Evolutionary conservation across 2,329 filamentous ascomycete species (phyloP).

Genomic region (Botryotinia calthae): DNA sequence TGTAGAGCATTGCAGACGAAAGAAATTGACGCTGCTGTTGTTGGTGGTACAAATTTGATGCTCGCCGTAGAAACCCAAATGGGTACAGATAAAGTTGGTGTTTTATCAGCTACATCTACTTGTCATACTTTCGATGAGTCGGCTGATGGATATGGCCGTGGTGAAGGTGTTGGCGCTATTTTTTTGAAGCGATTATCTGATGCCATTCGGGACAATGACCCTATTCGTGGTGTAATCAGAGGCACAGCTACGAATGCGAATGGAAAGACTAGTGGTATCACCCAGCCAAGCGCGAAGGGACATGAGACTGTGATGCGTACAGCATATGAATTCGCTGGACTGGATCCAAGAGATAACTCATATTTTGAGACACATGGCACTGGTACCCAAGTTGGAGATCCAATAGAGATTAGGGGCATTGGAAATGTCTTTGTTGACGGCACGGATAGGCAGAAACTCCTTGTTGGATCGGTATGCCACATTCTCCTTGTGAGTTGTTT

Average conservation of each 20-base stretch:
- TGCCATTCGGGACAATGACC: slow-evolving; percentile 44
- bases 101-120: slow-evolving; percentile 28
- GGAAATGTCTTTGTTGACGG: slow-evolving; percentile 11
- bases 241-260: slow-evolving; percentile 44
- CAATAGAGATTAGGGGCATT: slow-evolving; percentile 6
- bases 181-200: slow-evolving; percentile 44
- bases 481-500: background rate
- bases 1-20: slow-evolving; percentile 43
- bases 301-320: slow-evolving; percentile 37
- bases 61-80: slow-evolving; percentile 14
- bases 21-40: slow-evolving; percentile 39
- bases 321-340: slow-evolving; percentile 13
- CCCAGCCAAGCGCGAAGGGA: slow-evolving; percentile 44
- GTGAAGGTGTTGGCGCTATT: slow-evolving; percentile 45
- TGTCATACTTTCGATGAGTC: slow-evolving; percentile 28
- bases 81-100: slow-evolving; percentile 38
- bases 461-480: slow-evolving; percentile 12
- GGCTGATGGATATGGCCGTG: slow-evolving; percentile 45
- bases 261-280: slow-evolving; percentile 15
- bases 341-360: slow-evolving; percentile 16
- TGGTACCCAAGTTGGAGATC: slow-evolving; percentile 19
- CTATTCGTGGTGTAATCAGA: slow-evolving; percentile 45
- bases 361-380: slow-evolving; percentile 18
- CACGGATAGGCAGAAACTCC: background rate
- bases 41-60: slow-evolving; percentile 30